Evolutionary conservation across 305 asterid genomes (phyloP).

Genomic region (Plantago rigida): DNA sequence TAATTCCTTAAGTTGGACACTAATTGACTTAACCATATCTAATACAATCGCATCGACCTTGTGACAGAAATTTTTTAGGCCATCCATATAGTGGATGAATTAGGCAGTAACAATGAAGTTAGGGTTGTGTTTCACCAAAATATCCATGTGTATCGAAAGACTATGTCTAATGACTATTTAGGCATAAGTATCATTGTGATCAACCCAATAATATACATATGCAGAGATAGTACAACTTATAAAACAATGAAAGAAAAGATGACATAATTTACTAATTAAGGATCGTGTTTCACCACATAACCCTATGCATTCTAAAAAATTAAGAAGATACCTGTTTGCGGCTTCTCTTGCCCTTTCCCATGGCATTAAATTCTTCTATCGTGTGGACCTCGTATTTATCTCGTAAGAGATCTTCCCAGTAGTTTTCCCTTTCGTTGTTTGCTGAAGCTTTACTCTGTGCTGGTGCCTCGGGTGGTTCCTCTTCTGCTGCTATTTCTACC

Average conservation of each 20-base stretch:
- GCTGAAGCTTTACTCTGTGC: conserved; percentile 49
- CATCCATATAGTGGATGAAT: background rate
- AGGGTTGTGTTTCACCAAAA: background rate
- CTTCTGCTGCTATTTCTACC: conserved; percentile 61
- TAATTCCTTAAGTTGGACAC: background rate
- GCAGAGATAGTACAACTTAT: background rate
- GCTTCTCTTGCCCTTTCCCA: conserved; percentile 98
- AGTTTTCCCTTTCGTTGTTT: conserved; percentile 63
- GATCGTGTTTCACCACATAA: background rate
- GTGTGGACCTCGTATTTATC: conserved; percentile 83
- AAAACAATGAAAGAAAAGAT: no score
- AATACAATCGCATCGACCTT: background rate
- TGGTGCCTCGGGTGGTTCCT: conserved; percentile 51
- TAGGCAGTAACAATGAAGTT: background rate
- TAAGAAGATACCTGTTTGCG: conserved; percentile 63
- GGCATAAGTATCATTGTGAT: no score
- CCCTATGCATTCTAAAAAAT: conserved; percentile 2
- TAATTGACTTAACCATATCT: background rate
- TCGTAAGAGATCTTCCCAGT: conserved; percentile 84
- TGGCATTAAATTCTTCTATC: conserved; percentile 69
- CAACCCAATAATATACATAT: no score
- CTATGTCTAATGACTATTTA: background rate
- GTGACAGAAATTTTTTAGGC: no score
- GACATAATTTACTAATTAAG: background rate
- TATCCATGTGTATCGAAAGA: background rate